These are phyloP conservation scores for Aspergillus novoparasiticus DNA, from an alignment of 2,329 filamentous ascomycete species.

Conservation along the genomic window DNA sequence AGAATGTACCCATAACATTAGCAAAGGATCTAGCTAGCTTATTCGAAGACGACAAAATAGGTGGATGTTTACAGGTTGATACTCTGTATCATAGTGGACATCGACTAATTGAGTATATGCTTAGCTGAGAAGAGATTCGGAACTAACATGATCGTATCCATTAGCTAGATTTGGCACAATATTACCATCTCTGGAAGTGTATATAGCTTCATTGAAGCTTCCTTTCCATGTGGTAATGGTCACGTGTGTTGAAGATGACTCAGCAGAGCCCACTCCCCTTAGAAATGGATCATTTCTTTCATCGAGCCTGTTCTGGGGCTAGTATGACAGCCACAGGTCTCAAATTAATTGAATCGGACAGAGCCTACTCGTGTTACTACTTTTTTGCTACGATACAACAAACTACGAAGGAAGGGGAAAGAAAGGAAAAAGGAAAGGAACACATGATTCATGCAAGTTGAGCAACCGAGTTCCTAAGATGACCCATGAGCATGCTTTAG, in stretches of 20 bases:
- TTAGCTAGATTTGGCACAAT: neutral
- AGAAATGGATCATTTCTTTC: neutral
- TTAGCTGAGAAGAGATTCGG: neutral
- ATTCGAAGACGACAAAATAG: too few relatives aligned
- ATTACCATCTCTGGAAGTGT: neutral
- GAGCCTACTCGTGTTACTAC: neutral
- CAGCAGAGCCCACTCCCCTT: neutral
- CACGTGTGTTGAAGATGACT: neutral
- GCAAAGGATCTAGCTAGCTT: neutral
- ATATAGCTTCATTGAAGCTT: neutral
- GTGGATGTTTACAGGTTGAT: neutral
- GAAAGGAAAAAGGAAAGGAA: too few relatives aligned
- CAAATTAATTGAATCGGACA: neutral
- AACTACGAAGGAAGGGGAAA: too few relatives aligned
- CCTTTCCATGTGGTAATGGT: neutral
- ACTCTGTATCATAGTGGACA: neutral
- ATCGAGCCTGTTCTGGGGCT: neutral
- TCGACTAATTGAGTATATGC: neutral
- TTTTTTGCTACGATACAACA: neutral
- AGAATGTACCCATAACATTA: neutral
- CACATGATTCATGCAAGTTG: neutral
- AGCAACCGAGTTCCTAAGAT: neutral
- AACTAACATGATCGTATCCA: neutral
- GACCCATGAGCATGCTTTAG: neutral
- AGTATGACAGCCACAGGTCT: neutral